Percentiles rank a stretch among this genome's conserved stretches.
Evolutionary conservation across 2,329 filamentous ascomycete species (phyloP).

Genomic region (Orbilia ellipsospora): DNA sequence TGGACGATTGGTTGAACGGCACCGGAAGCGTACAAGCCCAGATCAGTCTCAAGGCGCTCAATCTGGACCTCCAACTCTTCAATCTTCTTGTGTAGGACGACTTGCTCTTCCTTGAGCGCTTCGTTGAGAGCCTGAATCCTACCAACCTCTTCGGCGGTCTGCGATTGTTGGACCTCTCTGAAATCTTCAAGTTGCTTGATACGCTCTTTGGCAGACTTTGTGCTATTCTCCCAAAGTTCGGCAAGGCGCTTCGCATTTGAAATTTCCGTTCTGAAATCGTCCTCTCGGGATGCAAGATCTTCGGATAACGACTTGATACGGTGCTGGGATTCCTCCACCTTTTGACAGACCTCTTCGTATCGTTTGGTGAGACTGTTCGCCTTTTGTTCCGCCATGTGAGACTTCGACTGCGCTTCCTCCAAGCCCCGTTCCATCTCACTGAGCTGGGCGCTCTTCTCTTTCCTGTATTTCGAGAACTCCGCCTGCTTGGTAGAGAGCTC

Average conservation of each 20-base stretch:
- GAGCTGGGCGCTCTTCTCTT: conserved; percentile 91
- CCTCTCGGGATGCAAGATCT: conserved; percentile 80
- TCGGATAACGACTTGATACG: conserved; percentile 89
- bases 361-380: conserved; percentile 77
- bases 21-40: conserved; percentile 62
- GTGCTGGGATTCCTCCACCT: conserved; percentile 83
- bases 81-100: conserved; percentile 72
- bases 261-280: conserved; percentile 86
- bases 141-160: conserved; percentile 69
- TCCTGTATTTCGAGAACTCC: conserved; percentile 88
- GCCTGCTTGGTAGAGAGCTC: conserved; percentile 90
- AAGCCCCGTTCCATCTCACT: conserved; percentile 87
- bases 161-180: conserved; percentile 67
- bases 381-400: conserved; percentile 64
- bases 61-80: conserved; percentile 74
- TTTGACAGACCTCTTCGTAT: conserved; percentile 83
- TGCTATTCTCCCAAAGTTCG: conserved; percentile 81
- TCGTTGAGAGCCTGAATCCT: conserved; percentile 68
- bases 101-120: conserved; percentile 70
- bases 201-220: conserved; percentile 73
- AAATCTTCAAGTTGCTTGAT: conserved; percentile 66
- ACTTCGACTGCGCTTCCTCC: conserved; percentile 81
- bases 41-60: conserved; percentile 70
- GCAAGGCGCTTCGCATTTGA: conserved; percentile 83
- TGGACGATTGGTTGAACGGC: conserved; percentile 66